Conservation (phyloP, 73 alveolate genomes). For the Loxodes magnus region DNA sequence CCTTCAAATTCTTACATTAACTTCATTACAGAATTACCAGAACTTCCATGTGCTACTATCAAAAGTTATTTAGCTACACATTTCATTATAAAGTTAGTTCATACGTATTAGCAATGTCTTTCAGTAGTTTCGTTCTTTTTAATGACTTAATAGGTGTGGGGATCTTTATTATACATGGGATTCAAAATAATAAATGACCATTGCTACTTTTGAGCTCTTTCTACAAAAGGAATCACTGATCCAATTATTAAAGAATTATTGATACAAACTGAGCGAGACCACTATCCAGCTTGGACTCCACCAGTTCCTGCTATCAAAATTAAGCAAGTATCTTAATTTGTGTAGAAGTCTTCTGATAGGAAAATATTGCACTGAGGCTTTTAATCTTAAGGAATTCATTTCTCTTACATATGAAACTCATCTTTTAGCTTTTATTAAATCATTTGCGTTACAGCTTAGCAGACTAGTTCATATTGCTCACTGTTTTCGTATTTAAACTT, state of each 20-base stretch:
- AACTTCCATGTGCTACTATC: conserved; percentile 13
- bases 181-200: neutral
- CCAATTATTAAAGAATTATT: conserved; percentile 9
- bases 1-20: neutral
- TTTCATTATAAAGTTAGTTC: neutral
- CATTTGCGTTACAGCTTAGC: neutral
- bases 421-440: neutral
- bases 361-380: neutral
- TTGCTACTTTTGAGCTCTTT: neutral
- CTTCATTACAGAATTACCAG: neutral
- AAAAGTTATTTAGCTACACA: neutral
- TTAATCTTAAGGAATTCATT: neutral
- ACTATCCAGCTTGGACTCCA: conserved; percentile 5
- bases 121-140: neutral
- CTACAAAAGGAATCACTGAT: conserved; percentile 10
- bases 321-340: neutral
- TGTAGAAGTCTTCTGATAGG: neutral
- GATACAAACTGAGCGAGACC: conserved; percentile 18
- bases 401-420: neutral
- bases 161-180: conserved; percentile 1
- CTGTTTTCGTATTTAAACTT: neutral
- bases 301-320: conserved; percentile 6
- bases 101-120: neutral
- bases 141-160: neutral
- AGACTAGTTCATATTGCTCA: neutral